Evolutionary conservation across 2,329 filamentous ascomycete genomes (phyloP).

Genomic region (Dendryphion nanum): DNA sequence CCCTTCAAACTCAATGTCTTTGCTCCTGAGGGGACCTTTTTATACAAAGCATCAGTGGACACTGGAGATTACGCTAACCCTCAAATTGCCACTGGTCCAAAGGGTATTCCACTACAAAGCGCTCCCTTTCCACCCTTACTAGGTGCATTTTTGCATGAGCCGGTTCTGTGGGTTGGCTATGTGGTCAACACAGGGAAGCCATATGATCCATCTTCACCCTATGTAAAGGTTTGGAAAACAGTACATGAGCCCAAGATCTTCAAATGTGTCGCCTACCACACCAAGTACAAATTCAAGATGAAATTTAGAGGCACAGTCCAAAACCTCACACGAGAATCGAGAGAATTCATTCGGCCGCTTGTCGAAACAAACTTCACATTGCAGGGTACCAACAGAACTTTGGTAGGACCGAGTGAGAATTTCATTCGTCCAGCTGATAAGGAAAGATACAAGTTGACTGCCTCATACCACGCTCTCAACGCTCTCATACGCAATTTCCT

Average conservation of each 20-base stretch:
- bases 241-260: constrained; percentile 35
- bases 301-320: constrained; percentile 26
- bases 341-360: constrained; percentile 29
- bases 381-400: constrained; percentile 9
- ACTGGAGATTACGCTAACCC: constrained; percentile 30
- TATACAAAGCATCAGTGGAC: constrained; percentile 32
- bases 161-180: constrained; percentile 38
- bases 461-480: constrained; percentile 34
- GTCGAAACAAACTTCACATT: constrained; percentile 25
- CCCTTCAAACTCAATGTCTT: constrained; percentile 31
- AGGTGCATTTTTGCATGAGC: constrained; percentile 35
- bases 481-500: constrained; percentile 35
- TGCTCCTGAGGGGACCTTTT: constrained; percentile 29
- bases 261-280: constrained; percentile 35
- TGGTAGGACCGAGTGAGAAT: constrained; percentile 17
- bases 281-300: constrained; percentile 36
- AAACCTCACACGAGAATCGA: constrained; percentile 16
- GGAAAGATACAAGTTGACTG: constrained; percentile 28
- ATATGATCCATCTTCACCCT: constrained; percentile 20
- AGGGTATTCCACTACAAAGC: constrained; percentile 19
- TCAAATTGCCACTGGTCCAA: constrained; percentile 20
- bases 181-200: constrained; percentile 25
- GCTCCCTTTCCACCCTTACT: constrained; percentile 26
- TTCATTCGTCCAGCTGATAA: constrained; percentile 25
- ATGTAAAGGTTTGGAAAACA: constrained; percentile 26